These are phyloP conservation scores for Neurospora tetraspora DNA, from an alignment of 495 filamentous ascomycete species.

Conservation along the genomic window DNA sequence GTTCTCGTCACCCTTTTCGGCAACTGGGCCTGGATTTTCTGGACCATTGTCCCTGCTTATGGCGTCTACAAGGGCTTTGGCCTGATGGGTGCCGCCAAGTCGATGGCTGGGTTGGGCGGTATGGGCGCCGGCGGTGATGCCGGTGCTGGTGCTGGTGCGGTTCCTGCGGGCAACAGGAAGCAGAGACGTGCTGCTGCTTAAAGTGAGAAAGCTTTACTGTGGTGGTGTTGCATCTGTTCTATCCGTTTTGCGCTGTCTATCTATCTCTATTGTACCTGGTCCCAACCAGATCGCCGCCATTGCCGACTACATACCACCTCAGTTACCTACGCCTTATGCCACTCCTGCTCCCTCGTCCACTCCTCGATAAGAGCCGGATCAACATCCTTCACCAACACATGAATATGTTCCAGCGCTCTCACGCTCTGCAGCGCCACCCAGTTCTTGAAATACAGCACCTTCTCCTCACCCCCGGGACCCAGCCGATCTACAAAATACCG, in stretches of 20 bases:
- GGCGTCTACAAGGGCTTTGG: conserved; percentile 60
- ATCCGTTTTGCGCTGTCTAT: not conserved
- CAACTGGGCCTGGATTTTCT: conserved; percentile 70
- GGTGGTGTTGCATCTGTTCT: not conserved
- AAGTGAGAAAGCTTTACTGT: not conserved
- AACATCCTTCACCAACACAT: conserved; percentile 53
- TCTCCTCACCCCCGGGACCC: conserved; percentile 37
- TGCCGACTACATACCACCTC: not conserved
- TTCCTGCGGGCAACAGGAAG: conserved; percentile 37
- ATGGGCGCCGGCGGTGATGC: conserved; percentile 15
- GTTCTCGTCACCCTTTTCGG: conserved; percentile 56
- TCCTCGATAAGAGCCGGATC: conserved; percentile 47
- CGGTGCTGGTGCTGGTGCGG: conserved; percentile 10
- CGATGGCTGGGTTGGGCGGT: conserved; percentile 47
- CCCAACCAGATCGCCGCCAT: not conserved
- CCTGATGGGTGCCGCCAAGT: conserved; percentile 53
- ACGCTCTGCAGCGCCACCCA: conserved; percentile 86
- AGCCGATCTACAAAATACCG: conserved; percentile 53
- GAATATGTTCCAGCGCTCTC: conserved; percentile 58
- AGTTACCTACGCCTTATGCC: conserved; percentile 15
- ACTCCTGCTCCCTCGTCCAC: conserved; percentile 44
- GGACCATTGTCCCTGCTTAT: conserved; percentile 58
- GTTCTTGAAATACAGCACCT: conserved; percentile 90
- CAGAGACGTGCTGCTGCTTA: conserved; percentile 32
- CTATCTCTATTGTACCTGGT: not conserved